Conservation (phyloP, 2,329 filamentous ascomycete genomes). For the Botrytis pseudocinerea region DNA sequence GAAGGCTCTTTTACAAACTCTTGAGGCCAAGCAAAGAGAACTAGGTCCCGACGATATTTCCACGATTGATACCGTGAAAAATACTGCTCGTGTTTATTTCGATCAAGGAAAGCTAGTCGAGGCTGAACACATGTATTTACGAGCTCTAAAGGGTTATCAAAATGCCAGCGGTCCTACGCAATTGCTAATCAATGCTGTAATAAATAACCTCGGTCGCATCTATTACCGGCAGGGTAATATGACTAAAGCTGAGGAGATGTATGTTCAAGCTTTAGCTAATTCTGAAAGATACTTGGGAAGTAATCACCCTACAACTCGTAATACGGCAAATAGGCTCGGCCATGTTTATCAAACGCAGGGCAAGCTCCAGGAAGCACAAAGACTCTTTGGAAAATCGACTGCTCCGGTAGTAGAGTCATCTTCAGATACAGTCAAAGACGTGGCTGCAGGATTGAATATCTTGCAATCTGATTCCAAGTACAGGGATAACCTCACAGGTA, state of each 20-base stretch:
- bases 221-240: slow-evolving; percentile 24
- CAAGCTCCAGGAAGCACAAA: slow-evolving; percentile 14
- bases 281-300: slow-evolving; percentile 26
- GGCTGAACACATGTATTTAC: slow-evolving; percentile 29
- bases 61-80: slow-evolving; percentile 26
- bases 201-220: slow-evolving; percentile 24
- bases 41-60: slow-evolving; percentile 21
- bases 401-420: background rate
- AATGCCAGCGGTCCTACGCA: slow-evolving; percentile 24
- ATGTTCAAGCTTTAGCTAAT: slow-evolving; percentile 35
- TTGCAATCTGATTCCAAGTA: no score
- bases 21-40: slow-evolving; percentile 22
- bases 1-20: slow-evolving; percentile 1
- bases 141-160: slow-evolving; percentile 24
- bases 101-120: slow-evolving; percentile 28
- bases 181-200: slow-evolving; percentile 19
- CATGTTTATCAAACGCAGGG: slow-evolving; percentile 22
- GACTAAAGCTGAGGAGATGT: slow-evolving; percentile 37
- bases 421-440: background rate
- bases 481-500: slow-evolving; percentile 1
- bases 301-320: slow-evolving; percentile 23
- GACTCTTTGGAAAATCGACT: background rate
- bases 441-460: background rate
- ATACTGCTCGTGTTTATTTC: slow-evolving; percentile 21
- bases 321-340: slow-evolving; percentile 24